Base-by-base conservation (phyloP, 768 basidiomycete species). In the Mycena olivaceomarginata region DNA sequence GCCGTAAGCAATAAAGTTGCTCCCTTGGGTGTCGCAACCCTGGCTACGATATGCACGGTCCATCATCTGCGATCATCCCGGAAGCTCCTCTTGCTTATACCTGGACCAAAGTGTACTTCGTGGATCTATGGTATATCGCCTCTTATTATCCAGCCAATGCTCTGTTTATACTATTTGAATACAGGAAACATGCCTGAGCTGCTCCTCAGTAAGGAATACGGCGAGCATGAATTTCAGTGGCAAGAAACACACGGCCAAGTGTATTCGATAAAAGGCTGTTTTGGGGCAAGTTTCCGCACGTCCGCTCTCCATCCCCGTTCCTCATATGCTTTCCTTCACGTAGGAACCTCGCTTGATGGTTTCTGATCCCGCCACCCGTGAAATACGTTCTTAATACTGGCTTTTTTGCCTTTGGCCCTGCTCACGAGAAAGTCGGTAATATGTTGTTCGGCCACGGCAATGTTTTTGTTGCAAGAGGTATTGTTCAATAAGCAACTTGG, bases 141-240 rank as follows among this genome's bases (percentile, higher is more conserved):
- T 9, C 5, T 9, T 22, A 22, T 9, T 56, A n/a, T 56, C 12
- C 67, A 48, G 13, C 18, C 7, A 10, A 53, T 12, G 22, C 18
- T 56, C 37, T 40, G 2, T 20, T 51, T 10, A 31, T 5, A 15
- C 16, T 3, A 15, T 68, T 2, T 56, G 16, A 51, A 62, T 22
- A 37, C 45, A 73, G 72, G 72, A 20, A 66, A 73, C 25, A 57
- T 73, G 22, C 72, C 40, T 4, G 10, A 73, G 18, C 40, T 73
- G 1, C 56, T 73, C 4, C 72, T 73, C 6, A 46, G 53, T 48
- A 20, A 45, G 43, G 66, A 67, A 59, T 68, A 74, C 65, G 72
- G 72, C 57, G 57, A 74, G n/a, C 66, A 68, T 16, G 72, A 74
- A 62, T 74, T 74, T n/a, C 43, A 41, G 37, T 74, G 72, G 66